Conservation (phyloP, 2,329 filamentous ascomycete genomes). For the Helicocarpus griseus region DNA sequence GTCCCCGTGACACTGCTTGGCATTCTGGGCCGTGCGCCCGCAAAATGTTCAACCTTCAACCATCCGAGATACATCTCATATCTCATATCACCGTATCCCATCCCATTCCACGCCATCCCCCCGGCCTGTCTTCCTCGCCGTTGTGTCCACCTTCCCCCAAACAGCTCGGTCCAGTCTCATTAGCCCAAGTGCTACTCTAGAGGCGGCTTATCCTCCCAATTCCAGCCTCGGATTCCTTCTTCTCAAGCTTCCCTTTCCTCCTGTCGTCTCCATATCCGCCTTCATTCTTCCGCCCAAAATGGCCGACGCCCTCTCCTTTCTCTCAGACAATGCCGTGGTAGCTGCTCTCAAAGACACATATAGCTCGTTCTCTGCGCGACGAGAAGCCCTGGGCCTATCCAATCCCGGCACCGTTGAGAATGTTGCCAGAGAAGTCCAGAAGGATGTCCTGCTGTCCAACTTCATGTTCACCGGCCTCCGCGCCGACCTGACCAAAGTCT, state of each 20-base stretch:
- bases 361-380: conserved; percentile 70
- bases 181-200: too few species aligned
- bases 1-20: background rate
- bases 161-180: background rate
- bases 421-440: conserved; percentile 83
- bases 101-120: background rate
- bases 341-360: conserved; percentile 66
- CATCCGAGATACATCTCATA: too few species aligned
- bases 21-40: background rate
- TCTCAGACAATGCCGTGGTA: conserved; percentile 65
- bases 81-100: background rate
- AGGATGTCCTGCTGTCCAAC: conserved; percentile 93
- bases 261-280: conserved; percentile 17
- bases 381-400: conserved; percentile 75
- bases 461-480: conserved; percentile 94
- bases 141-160: background rate
- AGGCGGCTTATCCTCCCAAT: background rate
- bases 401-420: conserved; percentile 91
- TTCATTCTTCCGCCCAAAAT: conserved; percentile 22
- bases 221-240: conserved; percentile 9
- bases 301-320: conserved; percentile 50
- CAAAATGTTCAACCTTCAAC: background rate
- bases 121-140: background rate
- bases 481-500: conserved; percentile 92
- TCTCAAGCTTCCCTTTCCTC: conserved; percentile 9